phyloP scores from a whole-genome alignment of 768 basidiomycete genomes.

The Mycena metata region DNA sequence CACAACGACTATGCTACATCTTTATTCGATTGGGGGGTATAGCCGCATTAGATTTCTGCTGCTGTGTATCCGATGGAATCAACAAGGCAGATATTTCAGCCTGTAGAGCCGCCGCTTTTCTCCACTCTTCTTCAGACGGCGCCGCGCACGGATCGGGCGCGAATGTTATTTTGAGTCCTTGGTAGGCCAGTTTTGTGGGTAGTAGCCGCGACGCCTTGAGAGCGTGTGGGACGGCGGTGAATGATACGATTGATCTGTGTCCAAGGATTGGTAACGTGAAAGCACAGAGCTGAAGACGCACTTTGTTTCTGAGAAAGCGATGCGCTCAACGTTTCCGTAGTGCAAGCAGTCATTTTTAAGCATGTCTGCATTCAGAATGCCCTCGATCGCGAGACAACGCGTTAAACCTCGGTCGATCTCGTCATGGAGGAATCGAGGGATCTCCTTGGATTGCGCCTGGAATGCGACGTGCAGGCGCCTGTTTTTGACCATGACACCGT shows the following conservation, averaged over 20 bases:
- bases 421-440: background rate
- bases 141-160: constrained; percentile 11
- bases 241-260: constrained; percentile 12
- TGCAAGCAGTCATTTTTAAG: background rate
- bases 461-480: constrained; percentile 13
- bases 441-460: background rate
- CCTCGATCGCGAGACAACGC: constrained; percentile 20
- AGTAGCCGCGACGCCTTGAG: constrained; percentile 7
- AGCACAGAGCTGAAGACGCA: background rate
- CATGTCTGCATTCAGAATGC: constrained; percentile 13
- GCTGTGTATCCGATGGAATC: background rate
- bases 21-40: no score
- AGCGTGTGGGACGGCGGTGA: constrained; percentile 1
- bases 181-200: constrained; percentile 1
- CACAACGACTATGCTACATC: no score
- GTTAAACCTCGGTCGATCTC: constrained; percentile 19
- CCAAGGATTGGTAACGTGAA: background rate
- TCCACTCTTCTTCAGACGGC: background rate
- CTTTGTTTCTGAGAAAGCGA: constrained; percentile 13
- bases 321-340: constrained; percentile 12
- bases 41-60: no score
- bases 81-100: constrained; percentile 17
- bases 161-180: constrained; percentile 8
- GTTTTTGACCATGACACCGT: constrained; percentile 5
- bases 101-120: background rate